Base-by-base conservation (phyloP, 164 flowering plant species). In the Nymphaea colorata region DNA sequence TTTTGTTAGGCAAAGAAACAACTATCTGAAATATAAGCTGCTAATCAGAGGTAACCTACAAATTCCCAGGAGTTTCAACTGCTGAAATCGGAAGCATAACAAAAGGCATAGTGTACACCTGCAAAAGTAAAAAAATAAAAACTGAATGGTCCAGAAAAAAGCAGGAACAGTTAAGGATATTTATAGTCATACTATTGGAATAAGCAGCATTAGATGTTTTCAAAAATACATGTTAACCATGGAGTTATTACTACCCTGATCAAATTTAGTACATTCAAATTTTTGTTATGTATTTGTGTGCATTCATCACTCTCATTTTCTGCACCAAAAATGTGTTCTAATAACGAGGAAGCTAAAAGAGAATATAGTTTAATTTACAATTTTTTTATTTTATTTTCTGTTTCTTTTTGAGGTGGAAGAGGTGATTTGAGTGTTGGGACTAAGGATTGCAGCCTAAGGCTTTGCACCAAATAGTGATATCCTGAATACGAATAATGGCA, bases 41-140 rank as follows among this genome's bases (percentile, higher is more conserved):
- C 57, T 8, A 51, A 14, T 51, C 63, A 36, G 44, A 66, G 14
- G 44, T 25, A 41, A 77, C 92, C 83, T 76, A 89, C 92, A 86
- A 12, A 76, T 89, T 89, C 73, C 96, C 96, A 10, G 96, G 93
- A 64, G 72, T 73, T 69, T 89, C 93, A 65, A 89, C 86, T 69
- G 87, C 87, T 62, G 92, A 84, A 66, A 65, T 61, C 4, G 96
- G 96, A 70, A 89, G 76, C 75, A 77, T 59, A 42, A 76, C 75
- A 68, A 89, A 87, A 63, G 96, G 96, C 41, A 2, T 71, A 51
- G 87, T 86, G 64, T 79, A 85, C 45, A 89, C 79, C 96, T 89
- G 86, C 63, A 17, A 7, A 61, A 61, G 11, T 42, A 43, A 6
- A 42, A 43, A 43, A 64, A 7, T 45, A 43, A 16, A 8, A 64